A percentile compares a stretch with the other conserved stretches of the same genome.
phyloP scores from a whole-genome alignment of 129 eudicot genomes.

The Flaveria bidentis region DNA sequence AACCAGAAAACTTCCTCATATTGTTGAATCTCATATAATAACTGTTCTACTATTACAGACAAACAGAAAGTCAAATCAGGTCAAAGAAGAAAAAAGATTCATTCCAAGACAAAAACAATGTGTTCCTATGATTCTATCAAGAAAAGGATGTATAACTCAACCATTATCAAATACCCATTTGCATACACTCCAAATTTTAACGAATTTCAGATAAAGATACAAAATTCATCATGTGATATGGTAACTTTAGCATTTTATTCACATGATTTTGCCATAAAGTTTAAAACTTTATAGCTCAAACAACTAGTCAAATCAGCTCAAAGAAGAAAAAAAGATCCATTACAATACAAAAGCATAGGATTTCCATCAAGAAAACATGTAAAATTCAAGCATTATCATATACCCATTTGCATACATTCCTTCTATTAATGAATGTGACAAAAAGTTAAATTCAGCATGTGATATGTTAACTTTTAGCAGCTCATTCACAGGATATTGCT shows the following conservation, averaged over 20 bases:
- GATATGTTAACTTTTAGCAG: conserved; percentile 4
- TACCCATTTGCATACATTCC: not conserved
- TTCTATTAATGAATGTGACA: not conserved
- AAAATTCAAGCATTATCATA: not conserved
- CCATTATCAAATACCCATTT: not conserved
- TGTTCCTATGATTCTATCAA: not conserved
- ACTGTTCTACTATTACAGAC: not conserved
- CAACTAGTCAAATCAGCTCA: conserved; percentile 20
- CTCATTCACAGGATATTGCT: conserved; percentile 12
- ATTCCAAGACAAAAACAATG: not conserved
- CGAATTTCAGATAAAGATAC: not conserved
- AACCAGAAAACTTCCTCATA: conserved; percentile 25
- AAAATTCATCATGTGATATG: not conserved
- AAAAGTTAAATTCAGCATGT: not conserved
- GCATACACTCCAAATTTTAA: not conserved
- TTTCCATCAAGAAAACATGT: not conserved
- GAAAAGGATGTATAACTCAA: not conserved
- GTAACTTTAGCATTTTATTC: conserved; percentile 9
- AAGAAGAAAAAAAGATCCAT: conserved; percentile 4
- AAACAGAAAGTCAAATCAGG: conserved; percentile 28
- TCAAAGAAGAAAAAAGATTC: conserved; percentile 14
- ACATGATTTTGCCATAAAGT: conserved; percentile 9
- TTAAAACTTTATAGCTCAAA: conserved; percentile 21
- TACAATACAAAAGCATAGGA: not conserved
- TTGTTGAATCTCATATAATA: conserved; percentile 13